These are phyloP conservation scores for Acacia crassicarpa DNA, from an alignment of 306 rosid species.

Conservation along the genomic window DNA sequence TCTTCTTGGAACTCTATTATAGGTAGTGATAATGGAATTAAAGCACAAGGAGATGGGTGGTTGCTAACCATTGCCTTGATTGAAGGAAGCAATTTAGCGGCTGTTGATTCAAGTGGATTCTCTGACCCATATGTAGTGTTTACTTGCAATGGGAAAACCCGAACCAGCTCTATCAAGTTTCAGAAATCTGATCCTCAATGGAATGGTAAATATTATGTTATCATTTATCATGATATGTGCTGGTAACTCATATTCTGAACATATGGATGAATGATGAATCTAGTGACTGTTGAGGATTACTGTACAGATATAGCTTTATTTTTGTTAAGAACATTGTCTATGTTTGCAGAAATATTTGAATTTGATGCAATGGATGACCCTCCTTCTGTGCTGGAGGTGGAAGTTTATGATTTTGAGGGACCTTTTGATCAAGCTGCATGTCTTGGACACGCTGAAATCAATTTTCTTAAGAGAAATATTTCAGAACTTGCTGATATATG, in stretches of 20 bases:
- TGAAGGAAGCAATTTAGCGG: conserved; percentile 88
- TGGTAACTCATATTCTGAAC: conserved; percentile 14
- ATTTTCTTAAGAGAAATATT: conserved; percentile 77
- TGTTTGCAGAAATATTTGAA: conserved; percentile 89
- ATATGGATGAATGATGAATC: conserved; percentile 1
- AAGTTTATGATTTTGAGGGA: conserved; percentile 94
- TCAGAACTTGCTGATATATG: conserved; percentile 87
- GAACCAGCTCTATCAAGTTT: conserved; percentile 97
- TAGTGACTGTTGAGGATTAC: conserved; percentile 14
- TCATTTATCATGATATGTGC: conserved; percentile 25
- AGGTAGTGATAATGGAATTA: conserved; percentile 98
- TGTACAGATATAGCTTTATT: neutral
- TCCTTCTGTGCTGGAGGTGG: conserved; percentile 90
- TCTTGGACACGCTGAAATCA: conserved; percentile 88
- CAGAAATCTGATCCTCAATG: conserved; percentile 85
- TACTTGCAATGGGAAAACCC: conserved; percentile 90
- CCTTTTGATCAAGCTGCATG: conserved; percentile 91
- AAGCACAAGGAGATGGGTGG: conserved; percentile 99
- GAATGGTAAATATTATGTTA: conserved; percentile 64
- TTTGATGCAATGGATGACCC: conserved; percentile 99
- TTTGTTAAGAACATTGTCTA: conserved; percentile 26
- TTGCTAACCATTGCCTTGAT: conserved; percentile 91
- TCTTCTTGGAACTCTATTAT: conserved; percentile 22
- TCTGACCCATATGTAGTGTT: conserved; percentile 96
- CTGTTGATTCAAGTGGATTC: conserved; percentile 78